Conservation (phyloP, 495 filamentous ascomycete genomes). For the Evernia prunastri region DNA sequence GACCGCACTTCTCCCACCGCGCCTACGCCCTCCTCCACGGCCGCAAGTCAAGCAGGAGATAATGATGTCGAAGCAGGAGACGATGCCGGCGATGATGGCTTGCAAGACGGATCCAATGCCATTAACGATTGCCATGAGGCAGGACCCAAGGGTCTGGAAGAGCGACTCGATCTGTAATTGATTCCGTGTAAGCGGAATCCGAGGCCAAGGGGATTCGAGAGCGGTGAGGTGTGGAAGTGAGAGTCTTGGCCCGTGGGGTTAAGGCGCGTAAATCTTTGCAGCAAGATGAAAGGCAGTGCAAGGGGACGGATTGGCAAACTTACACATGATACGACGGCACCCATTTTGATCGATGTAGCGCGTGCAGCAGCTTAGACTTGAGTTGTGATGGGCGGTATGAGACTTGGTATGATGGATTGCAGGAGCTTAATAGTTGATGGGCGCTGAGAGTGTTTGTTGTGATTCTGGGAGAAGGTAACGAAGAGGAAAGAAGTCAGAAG, state of each 20-base stretch:
- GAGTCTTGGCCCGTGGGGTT: background rate
- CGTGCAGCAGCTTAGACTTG: slow-evolving; percentile 19
- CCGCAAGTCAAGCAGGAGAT: slow-evolving; percentile 85
- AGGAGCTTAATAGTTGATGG: slow-evolving; percentile 10
- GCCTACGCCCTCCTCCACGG: slow-evolving; percentile 41
- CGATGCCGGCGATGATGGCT: slow-evolving; percentile 76
- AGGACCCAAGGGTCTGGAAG: slow-evolving; percentile 76
- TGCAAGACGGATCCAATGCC: slow-evolving; percentile 68
- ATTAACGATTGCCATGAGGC: slow-evolving; percentile 78
- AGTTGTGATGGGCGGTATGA: slow-evolving; percentile 28
- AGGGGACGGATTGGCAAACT: slow-evolving; percentile 33
- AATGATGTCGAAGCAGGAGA: slow-evolving; percentile 73
- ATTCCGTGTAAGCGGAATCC: slow-evolving; percentile 13
- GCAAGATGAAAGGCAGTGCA: background rate
- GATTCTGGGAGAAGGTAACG: background rate
- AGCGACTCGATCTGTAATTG: slow-evolving; percentile 60
- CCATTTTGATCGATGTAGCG: slow-evolving; percentile 58
- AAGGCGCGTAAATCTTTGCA: background rate
- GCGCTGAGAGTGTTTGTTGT: slow-evolving; percentile 20
- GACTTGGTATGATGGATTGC: background rate
- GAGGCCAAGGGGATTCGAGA: slow-evolving; percentile 17
- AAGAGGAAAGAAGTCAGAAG: slow-evolving; percentile 7
- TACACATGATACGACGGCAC: slow-evolving; percentile 94
- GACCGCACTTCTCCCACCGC: slow-evolving; percentile 26
- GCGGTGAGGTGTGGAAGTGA: background rate